Conservation (phyloP, 2,329 filamentous ascomycete genomes). For the Aureobasidium sp. region DNA sequence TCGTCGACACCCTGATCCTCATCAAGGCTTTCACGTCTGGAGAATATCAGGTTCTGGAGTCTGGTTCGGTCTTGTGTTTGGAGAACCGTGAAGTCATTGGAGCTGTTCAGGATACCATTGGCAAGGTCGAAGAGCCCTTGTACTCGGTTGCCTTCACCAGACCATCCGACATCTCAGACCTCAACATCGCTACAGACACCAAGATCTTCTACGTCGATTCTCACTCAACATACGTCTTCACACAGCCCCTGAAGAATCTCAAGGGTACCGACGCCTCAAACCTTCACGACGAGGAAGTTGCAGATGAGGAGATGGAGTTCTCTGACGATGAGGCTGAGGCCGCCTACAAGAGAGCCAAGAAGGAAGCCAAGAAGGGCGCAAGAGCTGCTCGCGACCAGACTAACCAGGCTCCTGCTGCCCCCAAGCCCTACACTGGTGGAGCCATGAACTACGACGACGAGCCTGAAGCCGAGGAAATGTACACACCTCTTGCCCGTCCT, state of each 20-base stretch:
- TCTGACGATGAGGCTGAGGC: conserved; percentile 94
- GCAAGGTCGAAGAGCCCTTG: conserved; percentile 75
- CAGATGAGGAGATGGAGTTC: conserved; percentile 83
- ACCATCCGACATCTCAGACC: conserved; percentile 58
- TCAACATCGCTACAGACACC: conserved; percentile 61
- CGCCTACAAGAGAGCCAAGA: conserved; percentile 30
- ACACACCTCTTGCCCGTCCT: conserved; percentile 41
- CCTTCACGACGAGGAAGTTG: conserved; percentile 85
- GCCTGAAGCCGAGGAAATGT: conserved; percentile 38
- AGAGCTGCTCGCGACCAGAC: conserved; percentile 16
- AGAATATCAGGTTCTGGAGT: conserved; percentile 78
- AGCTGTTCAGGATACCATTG: conserved; percentile 74
- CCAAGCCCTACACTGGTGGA: conserved; percentile 20
- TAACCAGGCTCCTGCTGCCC: neutral
- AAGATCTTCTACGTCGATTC: conserved; percentile 72
- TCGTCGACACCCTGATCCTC: conserved; percentile 72
- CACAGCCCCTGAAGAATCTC: conserved; percentile 65
- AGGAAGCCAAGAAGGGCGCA: conserved; percentile 28
- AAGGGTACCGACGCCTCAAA: conserved; percentile 95
- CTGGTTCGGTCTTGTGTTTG: conserved; percentile 74
- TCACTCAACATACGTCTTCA: conserved; percentile 80
- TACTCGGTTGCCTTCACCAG: conserved; percentile 76
- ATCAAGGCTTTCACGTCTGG: conserved; percentile 73
- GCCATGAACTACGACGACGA: conserved; percentile 39
- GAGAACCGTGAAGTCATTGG: conserved; percentile 71